These are phyloP conservation scores for Lanmaoa rubissima DNA, from an alignment of 768 basidiomycete species.

Conservation along the genomic window DNA sequence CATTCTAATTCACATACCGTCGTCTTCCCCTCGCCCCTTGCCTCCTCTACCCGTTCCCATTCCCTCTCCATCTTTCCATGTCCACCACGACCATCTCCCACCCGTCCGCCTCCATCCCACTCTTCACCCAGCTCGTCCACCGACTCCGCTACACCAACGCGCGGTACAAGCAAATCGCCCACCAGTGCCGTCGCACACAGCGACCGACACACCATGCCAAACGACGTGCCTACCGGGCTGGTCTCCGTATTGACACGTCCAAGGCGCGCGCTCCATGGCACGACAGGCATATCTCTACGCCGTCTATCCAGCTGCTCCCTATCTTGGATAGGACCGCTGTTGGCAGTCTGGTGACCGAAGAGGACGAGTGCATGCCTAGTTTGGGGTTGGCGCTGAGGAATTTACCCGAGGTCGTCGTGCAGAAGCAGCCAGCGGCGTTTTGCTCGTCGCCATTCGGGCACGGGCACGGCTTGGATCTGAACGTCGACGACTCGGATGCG, in stretches of 20 bases:
- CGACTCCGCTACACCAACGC: conserved; percentile 45
- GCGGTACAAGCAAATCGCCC: conserved; percentile 40
- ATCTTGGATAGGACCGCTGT: neutral
- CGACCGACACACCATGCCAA: conserved; percentile 47
- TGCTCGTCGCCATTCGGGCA: conserved; percentile 4
- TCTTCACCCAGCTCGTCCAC: conserved; percentile 36
- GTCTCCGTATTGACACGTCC: conserved; percentile 44
- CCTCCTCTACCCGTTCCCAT: too few species aligned
- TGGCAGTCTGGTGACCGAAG: neutral
- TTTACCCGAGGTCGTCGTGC: neutral
- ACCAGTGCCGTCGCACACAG: conserved; percentile 34
- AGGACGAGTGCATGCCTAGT: neutral
- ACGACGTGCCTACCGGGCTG: conserved; percentile 42
- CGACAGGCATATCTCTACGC: conserved; percentile 34
- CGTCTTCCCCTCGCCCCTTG: neutral
- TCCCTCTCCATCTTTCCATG: neutral
- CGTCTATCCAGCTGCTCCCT: neutral
- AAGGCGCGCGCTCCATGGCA: conserved; percentile 39
- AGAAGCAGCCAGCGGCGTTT: neutral
- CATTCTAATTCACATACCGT: neutral
- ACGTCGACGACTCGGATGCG: conserved; percentile 1
- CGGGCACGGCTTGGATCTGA: neutral
- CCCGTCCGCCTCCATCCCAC: conserved; percentile 22
- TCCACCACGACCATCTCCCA: neutral
- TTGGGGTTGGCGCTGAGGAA: neutral